phyloP scores from a whole-genome alignment of 2,329 filamentous ascomycete species.

The Phaeoacremonium minimum region DNA sequence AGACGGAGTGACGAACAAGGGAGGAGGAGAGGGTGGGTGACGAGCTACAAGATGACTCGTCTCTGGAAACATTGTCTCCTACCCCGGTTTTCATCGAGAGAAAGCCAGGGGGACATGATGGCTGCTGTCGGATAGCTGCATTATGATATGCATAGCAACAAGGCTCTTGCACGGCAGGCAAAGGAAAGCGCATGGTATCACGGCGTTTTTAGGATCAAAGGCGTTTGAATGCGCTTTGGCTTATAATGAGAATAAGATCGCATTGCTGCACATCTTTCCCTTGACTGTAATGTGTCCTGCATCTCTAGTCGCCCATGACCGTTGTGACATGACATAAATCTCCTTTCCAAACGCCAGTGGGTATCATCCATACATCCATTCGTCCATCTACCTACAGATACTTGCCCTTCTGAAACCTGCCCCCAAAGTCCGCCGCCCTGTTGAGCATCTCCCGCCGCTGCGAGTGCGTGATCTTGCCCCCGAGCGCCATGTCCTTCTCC shows the following conservation, averaged over 20 bases:
- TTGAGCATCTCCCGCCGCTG: constrained; percentile 76
- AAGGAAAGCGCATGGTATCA: background rate
- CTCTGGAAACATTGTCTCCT: no score
- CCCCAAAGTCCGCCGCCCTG: constrained; percentile 76
- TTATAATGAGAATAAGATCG: background rate
- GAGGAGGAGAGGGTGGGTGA: no score
- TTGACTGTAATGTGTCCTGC: background rate
- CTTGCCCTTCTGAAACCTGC: constrained; percentile 74
- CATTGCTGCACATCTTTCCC: background rate
- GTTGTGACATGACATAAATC: background rate
- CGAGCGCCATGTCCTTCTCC: constrained; percentile 88
- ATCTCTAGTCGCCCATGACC: no score
- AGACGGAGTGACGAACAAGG: no score
- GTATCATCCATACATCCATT: constrained; percentile 39
- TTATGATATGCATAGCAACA: background rate
- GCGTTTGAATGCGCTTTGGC: background rate
- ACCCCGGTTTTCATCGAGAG: no score
- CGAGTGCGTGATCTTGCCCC: constrained; percentile 64
- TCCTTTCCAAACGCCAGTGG: background rate
- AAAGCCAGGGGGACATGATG: no score
- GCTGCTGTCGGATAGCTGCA: no score
- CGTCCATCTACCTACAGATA: constrained; percentile 65
- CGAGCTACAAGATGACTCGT: no score
- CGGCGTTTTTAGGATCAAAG: background rate
- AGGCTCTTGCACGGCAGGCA: background rate